These are phyloP conservation scores for Dalbergia cultrata DNA, from an alignment of 306 rosid genomes.

Conservation along the genomic window DNA sequence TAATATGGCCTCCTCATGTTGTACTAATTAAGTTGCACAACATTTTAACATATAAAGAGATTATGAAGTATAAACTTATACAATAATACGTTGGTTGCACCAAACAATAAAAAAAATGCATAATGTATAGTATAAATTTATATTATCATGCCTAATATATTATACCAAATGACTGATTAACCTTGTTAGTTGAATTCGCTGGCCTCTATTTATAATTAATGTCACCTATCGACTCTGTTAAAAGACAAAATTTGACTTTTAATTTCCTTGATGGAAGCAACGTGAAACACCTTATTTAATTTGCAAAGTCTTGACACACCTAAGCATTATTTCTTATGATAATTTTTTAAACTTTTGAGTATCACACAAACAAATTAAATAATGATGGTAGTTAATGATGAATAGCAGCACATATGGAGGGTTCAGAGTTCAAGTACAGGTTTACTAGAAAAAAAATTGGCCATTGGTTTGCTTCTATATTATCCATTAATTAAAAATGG, in stretches of 20 bases:
- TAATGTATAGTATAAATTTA: no score
- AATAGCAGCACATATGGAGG: slow-evolving; percentile 48
- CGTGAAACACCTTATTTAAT: no score
- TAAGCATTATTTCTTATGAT: no score
- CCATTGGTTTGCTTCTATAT: neutral
- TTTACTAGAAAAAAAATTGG: neutral
- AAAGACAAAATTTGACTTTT: no score
- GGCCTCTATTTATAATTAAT: slow-evolving; percentile 1
- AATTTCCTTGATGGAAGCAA: no score
- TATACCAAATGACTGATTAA: neutral
- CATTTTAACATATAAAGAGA: no score
- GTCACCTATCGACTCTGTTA: neutral
- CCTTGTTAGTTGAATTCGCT: neutral
- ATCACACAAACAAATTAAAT: slow-evolving; percentile 5
- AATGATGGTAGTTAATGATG: slow-evolving; percentile 37
- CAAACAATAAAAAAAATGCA: no score
- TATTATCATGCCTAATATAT: neutral
- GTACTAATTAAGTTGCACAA: no score
- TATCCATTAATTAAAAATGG: neutral
- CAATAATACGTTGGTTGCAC: no score
- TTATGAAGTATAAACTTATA: no score
- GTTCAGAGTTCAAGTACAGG: slow-evolving; percentile 47
- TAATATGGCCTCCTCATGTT: no score
- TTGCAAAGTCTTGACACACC: no score
- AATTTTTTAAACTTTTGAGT: neutral